Evolutionary conservation across 75 land plant genomes (phyloP), one percentile per base, ranked within the genome.

Genomic region (Larix kaempferi): DNA sequence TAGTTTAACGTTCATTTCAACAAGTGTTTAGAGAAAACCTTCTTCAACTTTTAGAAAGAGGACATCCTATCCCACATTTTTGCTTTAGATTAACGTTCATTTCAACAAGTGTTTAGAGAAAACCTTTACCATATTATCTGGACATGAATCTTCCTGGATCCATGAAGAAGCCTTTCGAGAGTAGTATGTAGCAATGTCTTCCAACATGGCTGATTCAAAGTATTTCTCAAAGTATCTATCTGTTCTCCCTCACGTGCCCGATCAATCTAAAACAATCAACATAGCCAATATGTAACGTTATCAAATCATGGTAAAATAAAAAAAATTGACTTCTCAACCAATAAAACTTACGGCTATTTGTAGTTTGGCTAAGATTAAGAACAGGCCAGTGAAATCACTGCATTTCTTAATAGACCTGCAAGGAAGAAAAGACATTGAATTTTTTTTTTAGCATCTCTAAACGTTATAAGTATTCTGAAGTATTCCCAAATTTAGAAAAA

Each of bases 61-160:
- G n/a, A n/a, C n/a, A n/a, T n/a, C n/a, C n/a, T n/a, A n/a, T n/a
- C n/a, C n/a, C n/a, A n/a, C n/a, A n/a, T n/a, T n/a, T n/a, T n/a
- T n/a, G n/a, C n/a, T n/a, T n/a, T n/a, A n/a, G n/a, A n/a, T n/a
- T n/a, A n/a, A n/a, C n/a, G n/a, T n/a, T n/a, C n/a, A n/a, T n/a
- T n/a, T n/a, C n/a, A n/a, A n/a, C n/a, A n/a, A n/a, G n/a, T n/a
- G n/a, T n/a, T n/a, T n/a, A n/a, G n/a, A n/a, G n/a, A n/a, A n/a
- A n/a, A n/a, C 98, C 88, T 95, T 93, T 37, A 93, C 82, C 94
- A 93, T 93, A 84, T 95, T 93, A 78, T 90, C 92, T 22, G 94
- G 94, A 84, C 98, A 95, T 14, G 98, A 95, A 80, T 93, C 98
- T 66, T 93, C 90, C 56, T 85, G 52, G 76, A 95, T 93, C 98